Evolutionary conservation across 805 yeast species (phyloP).

Genomic region (Isabelozyma gotoi): DNA sequence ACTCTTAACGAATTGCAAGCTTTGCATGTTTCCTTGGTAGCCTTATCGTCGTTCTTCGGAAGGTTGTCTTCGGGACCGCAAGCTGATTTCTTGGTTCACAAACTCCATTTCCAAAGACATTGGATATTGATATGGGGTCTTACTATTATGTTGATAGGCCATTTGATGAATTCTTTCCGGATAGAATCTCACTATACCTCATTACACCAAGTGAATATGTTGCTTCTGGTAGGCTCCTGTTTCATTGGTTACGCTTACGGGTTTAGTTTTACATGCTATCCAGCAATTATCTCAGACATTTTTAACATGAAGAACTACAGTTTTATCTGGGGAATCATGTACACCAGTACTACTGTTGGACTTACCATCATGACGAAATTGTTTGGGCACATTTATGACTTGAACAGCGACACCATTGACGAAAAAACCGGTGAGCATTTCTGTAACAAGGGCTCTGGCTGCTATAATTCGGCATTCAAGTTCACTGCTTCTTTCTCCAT

Average conservation of each 20-base stretch:
- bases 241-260: slow-evolving; percentile 36
- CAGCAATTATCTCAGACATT: slow-evolving; percentile 32
- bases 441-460: slow-evolving; percentile 27
- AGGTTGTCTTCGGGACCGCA: slow-evolving; percentile 31
- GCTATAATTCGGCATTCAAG: slow-evolving; percentile 25
- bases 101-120: slow-evolving; percentile 25
- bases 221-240: slow-evolving; percentile 22
- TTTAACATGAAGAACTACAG: slow-evolving; percentile 33
- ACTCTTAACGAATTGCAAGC: slow-evolving; percentile 26
- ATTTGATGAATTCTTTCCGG: slow-evolving; percentile 17
- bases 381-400: slow-evolving; percentile 30
- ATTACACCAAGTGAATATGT: slow-evolving; percentile 14
- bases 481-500: slow-evolving; percentile 23
- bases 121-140: slow-evolving; percentile 31
- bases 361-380: slow-evolving; percentile 29
- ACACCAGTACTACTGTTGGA: slow-evolving; percentile 32
- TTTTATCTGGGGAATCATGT: slow-evolving; percentile 34
- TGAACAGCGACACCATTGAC: slow-evolving; percentile 19
- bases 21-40: slow-evolving; percentile 32
- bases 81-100: slow-evolving; percentile 26
- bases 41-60: slow-evolving; percentile 29
- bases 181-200: slow-evolving; percentile 9
- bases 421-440: slow-evolving; percentile 11
- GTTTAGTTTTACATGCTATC: slow-evolving; percentile 32
- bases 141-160: slow-evolving; percentile 29